These are phyloP conservation scores for Oidiodendron maius DNA, from an alignment of 495 filamentous ascomycete genomes.

Conservation along the genomic window DNA sequence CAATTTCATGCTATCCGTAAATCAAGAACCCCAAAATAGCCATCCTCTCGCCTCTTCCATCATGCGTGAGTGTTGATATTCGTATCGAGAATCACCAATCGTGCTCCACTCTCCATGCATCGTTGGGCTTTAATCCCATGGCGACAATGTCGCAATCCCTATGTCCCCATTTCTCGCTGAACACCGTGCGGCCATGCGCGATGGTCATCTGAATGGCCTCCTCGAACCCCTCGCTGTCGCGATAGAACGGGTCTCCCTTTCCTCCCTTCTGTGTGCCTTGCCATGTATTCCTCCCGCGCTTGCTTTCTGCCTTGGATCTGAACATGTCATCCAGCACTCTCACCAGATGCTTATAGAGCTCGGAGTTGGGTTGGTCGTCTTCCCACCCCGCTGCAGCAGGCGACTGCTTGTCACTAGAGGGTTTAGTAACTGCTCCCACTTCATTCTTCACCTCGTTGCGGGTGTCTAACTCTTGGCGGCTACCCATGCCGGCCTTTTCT, in stretches of 20 bases:
- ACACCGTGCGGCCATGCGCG: slow-evolving; percentile 44
- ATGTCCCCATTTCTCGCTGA: slow-evolving; percentile 53
- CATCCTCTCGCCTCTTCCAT: neutral
- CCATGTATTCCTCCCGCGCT: slow-evolving; percentile 51
- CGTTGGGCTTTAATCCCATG: slow-evolving; percentile 33
- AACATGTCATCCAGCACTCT: slow-evolving; percentile 37
- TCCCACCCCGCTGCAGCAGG: neutral
- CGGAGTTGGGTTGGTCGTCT: slow-evolving; percentile 13
- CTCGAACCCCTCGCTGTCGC: slow-evolving; percentile 46
- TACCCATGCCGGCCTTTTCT: neutral
- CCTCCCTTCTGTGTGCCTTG: slow-evolving; percentile 51
- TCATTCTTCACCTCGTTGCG: neutral
- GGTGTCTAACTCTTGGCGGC: neutral
- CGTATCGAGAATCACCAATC: too few species aligned
- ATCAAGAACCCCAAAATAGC: too few species aligned
- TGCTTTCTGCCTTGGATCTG: slow-evolving; percentile 23
- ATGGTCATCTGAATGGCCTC: slow-evolving; percentile 46
- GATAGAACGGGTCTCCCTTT: slow-evolving; percentile 54
- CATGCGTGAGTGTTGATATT: too few species aligned
- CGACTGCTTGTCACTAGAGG: neutral
- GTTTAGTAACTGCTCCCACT: neutral
- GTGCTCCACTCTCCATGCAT: slow-evolving; percentile 45
- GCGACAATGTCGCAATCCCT: slow-evolving; percentile 41
- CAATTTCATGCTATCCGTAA: too few species aligned
- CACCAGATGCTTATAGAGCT: slow-evolving; percentile 19